A percentile compares a stretch with the other conserved stretches of the same genome.
Conservation (phyloP, 345 rosid genomes). For the Raphanus raphanistrum region DNA sequence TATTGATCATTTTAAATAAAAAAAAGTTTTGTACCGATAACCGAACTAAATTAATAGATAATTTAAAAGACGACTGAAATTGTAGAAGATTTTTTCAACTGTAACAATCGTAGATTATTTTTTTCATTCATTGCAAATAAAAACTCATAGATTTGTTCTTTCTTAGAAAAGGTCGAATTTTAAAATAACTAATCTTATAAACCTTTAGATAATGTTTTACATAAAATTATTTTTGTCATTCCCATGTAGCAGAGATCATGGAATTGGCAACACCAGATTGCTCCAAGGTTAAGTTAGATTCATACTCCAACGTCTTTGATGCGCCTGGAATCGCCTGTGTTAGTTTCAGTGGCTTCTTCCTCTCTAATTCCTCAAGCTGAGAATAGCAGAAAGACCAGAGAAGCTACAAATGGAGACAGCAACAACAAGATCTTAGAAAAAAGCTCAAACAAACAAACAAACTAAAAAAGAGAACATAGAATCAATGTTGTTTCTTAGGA, state of each 20-base stretch:
- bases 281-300: constrained; percentile 65
- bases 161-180: background rate
- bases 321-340: constrained; percentile 89
- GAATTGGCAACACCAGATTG: constrained; percentile 92
- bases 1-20: background rate
- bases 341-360: constrained; percentile 67
- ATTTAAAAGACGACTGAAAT: background rate
- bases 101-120: too few species aligned
- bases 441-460: background rate
- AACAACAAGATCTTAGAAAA: constrained; percentile 19
- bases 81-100: background rate
- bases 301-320: constrained; percentile 67
- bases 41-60: background rate
- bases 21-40: background rate
- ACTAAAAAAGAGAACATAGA: background rate
- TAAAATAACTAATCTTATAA: constrained; percentile 22
- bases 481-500: constrained; percentile 12
- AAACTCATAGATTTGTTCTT: background rate
- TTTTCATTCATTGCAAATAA: constrained; percentile 2
- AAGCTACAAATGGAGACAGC: constrained; percentile 50
- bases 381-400: constrained; percentile 90
- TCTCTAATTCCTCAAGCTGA: constrained; percentile 54
- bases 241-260: constrained; percentile 51
- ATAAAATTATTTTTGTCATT: constrained; percentile 21
- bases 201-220: constrained; percentile 5